Conservation (phyloP, 495 filamentous ascomycete species). For the Aspergillus nidulans region DNA sequence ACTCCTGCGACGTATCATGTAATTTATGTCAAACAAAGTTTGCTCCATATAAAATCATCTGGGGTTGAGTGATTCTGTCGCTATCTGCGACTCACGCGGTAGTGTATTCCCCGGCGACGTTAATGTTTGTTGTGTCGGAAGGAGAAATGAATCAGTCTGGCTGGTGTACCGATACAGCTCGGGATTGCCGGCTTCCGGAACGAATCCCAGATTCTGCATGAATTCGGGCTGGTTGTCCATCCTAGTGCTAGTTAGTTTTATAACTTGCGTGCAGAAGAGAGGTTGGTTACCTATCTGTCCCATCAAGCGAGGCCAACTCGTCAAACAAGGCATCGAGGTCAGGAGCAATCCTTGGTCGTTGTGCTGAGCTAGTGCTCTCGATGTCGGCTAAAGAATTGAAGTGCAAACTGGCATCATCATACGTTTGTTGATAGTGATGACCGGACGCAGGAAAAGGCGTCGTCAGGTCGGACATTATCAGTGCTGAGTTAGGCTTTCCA, state of each 20-base stretch:
- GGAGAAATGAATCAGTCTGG: conserved; percentile 37
- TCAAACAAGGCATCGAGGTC: conserved; percentile 42
- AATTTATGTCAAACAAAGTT: neutral
- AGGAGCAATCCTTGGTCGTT: conserved; percentile 37
- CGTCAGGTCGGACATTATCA: conserved; percentile 23
- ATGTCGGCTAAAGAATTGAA: conserved; percentile 31
- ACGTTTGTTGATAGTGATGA: conserved; percentile 27
- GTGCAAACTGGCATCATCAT: conserved; percentile 29
- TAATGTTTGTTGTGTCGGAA: conserved; percentile 32
- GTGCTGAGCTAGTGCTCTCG: conserved; percentile 28
- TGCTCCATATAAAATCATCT: neutral
- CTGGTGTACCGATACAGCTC: conserved; percentile 36
- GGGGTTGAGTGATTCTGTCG: conserved; percentile 1
- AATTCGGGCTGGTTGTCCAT: conserved; percentile 39
- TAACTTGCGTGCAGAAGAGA: neutral
- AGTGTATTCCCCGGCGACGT: conserved; percentile 15
- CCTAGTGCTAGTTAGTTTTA: conserved; percentile 16
- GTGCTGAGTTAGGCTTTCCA: conserved; percentile 21
- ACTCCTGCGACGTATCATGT: neutral
- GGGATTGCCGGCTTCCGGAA: conserved; percentile 32
- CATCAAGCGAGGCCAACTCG: conserved; percentile 40
- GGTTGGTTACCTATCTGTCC: conserved; percentile 34
- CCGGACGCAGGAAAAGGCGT: conserved; percentile 21
- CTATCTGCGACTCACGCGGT: conserved; percentile 24
- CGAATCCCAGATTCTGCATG: conserved; percentile 43